phyloP scores from a whole-genome alignment of 176 grass and related monocot genomes.

The Juncus inflexus region DNA sequence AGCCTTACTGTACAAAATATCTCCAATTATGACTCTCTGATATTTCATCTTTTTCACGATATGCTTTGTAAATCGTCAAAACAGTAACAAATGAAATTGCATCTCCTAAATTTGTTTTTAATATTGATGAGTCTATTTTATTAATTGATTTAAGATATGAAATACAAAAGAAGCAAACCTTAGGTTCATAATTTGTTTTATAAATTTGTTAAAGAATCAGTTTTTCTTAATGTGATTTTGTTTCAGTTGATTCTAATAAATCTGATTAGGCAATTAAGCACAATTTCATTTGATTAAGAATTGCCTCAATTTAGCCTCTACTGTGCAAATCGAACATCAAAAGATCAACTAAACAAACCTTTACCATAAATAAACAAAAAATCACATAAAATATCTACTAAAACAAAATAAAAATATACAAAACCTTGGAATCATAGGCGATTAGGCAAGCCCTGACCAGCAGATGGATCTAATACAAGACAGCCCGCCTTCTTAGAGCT shows the following conservation, averaged over 20 bases:
- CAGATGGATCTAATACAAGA: constrained; percentile 48
- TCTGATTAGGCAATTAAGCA: no score
- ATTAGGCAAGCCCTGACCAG: constrained; percentile 56
- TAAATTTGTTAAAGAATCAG: no score
- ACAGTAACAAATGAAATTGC: constrained; percentile 71
- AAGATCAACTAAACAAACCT: no score
- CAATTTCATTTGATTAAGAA: no score
- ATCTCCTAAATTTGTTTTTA: constrained; percentile 34
- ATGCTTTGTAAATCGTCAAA: constrained; percentile 59
- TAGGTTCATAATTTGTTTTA: no score
- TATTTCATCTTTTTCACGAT: constrained; percentile 29
- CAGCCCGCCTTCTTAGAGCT: constrained; percentile 30
- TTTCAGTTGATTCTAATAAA: no score
- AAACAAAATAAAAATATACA: not conserved
- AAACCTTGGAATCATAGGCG: constrained; percentile 70
- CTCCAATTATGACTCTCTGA: constrained; percentile 55
- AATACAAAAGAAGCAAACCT: not conserved
- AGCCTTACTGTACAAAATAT: constrained; percentile 52
- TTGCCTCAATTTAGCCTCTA: no score
- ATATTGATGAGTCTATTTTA: constrained; percentile 36
- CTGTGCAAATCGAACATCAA: no score
- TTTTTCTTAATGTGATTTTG: no score
- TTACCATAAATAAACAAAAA: not conserved
- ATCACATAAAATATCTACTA: not conserved
- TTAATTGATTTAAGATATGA: constrained; percentile 66